These are phyloP conservation scores for Diaporthe australafricana DNA, from an alignment of 2,329 filamentous ascomycete genomes.

Conservation along the genomic window DNA sequence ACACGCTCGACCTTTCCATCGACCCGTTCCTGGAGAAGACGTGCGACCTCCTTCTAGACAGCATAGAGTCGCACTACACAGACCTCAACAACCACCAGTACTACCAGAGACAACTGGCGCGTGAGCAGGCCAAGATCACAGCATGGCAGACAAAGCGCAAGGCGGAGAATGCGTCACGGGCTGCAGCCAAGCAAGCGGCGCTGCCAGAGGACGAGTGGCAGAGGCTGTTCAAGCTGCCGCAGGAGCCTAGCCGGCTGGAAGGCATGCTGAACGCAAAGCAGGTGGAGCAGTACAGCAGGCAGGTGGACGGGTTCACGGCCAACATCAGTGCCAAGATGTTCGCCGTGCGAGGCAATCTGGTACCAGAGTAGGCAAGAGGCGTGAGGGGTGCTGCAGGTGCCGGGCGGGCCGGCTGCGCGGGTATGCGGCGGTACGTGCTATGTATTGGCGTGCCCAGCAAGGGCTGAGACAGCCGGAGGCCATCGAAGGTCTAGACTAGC, in stretches of 20 bases:
- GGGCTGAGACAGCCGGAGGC: not conserved
- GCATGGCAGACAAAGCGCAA: conserved; percentile 98
- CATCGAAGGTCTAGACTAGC: not conserved
- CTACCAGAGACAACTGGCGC: conserved; percentile 92
- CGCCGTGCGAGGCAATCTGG: conserved; percentile 80
- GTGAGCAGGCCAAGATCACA: conserved; percentile 96
- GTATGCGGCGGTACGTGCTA: not conserved
- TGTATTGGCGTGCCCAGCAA: not conserved
- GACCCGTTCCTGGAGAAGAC: conserved; percentile 99
- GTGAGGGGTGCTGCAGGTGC: not conserved
- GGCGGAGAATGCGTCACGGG: conserved; percentile 89
- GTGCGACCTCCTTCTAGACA: conserved; percentile 93
- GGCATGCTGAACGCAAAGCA: conserved; percentile 95
- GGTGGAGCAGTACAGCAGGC: conserved; percentile 97
- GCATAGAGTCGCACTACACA: conserved; percentile 97
- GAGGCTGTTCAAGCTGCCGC: conserved; percentile 95
- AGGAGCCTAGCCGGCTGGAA: conserved; percentile 92
- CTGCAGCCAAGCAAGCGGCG: conserved; percentile 86
- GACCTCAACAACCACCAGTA: conserved; percentile 99
- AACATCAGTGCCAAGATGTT: conserved; percentile 98
- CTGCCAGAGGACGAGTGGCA: conserved; percentile 99
- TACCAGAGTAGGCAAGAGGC: conserved; percentile 60
- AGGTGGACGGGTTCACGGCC: conserved; percentile 96
- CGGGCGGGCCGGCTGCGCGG: not conserved
- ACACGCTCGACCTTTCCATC: conserved; percentile 90